phyloP scores from a whole-genome alignment of 2,329 filamentous ascomycete genomes.

The Pleomassaria siparia region DNA sequence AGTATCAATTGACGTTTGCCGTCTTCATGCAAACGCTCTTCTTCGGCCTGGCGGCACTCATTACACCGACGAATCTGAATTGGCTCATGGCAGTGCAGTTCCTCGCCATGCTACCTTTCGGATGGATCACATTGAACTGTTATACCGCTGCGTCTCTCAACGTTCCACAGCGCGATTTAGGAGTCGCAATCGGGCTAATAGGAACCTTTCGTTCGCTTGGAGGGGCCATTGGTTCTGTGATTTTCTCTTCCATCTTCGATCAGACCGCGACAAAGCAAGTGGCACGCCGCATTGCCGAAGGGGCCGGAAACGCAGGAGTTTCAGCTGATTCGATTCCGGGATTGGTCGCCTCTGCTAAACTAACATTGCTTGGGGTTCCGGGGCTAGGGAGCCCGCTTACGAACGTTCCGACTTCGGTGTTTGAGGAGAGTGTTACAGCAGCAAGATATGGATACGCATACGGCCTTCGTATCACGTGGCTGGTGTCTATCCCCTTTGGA shows the following conservation, averaged over 20 bases:
- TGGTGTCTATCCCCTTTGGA: slow-evolving; percentile 28
- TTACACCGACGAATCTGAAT: slow-evolving; percentile 18
- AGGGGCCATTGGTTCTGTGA: slow-evolving; percentile 22
- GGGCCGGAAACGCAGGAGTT: slow-evolving; percentile 30
- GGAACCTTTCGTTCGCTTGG: slow-evolving; percentile 23
- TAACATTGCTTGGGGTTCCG: slow-evolving; percentile 35
- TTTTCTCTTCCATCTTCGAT: slow-evolving; percentile 22
- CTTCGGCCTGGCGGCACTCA: slow-evolving; percentile 24
- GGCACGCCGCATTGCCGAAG: slow-evolving; percentile 24
- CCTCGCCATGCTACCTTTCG: slow-evolving; percentile 26
- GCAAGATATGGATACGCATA: slow-evolving; percentile 35
- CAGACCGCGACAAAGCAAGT: slow-evolving; percentile 29
- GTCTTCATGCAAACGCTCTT: slow-evolving; percentile 25
- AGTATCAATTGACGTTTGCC: slow-evolving; percentile 20
- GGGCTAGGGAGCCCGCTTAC: slow-evolving; percentile 15
- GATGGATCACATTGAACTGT: slow-evolving; percentile 23
- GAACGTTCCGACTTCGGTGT: slow-evolving; percentile 13
- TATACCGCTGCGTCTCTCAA: slow-evolving; percentile 21
- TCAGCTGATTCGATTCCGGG: slow-evolving; percentile 13
- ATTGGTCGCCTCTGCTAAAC: slow-evolving; percentile 33
- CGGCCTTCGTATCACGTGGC: slow-evolving; percentile 27
- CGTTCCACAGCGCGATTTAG: slow-evolving; percentile 22
- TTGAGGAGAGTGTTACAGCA: slow-evolving; percentile 18
- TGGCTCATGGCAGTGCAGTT: slow-evolving; percentile 24
- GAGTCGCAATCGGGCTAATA: slow-evolving; percentile 22